Evolutionary conservation across 208 protist genomes (phyloP), one percentile per base, ranked within the genome.

Genomic region (Trypanosoma rangeli): DNA sequence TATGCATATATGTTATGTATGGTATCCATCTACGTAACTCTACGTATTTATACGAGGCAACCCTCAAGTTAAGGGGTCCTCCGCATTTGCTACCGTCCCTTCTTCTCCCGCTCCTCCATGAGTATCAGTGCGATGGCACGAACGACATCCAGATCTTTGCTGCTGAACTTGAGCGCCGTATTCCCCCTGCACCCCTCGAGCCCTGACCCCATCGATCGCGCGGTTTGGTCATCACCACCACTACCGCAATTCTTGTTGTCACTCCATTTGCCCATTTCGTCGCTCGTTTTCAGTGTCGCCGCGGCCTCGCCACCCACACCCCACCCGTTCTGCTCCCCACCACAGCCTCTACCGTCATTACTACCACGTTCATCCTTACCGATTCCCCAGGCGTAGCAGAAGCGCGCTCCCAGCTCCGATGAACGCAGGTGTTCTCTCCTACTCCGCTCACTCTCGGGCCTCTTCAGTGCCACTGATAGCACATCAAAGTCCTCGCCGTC

Each of bases 31-130:
- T 37, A 63, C 44, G 42, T 46, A 46, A n/a, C n/a, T 63, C 26
- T 53, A 65, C 52, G 31, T 50, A 65, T 65, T 33, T 66, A 35
- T 57, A 58, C 39, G 22, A 8, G 16, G 5, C 29, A 10, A 1
- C 20, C 37, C 31, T 12, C 29, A 52, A 22, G 2, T 22, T 28
- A 20, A 5, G 28, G 5, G 28, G 5, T 26, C 29, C 24, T 29
- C 35, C 42, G 24, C 28, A 26, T 53, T 53, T 10, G 20, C 28
- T 55, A 9, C 18, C 39, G n/a, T 37, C 42, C 49, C 42, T 73
- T 59, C 31, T 52, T 66, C 33, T 67, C 68, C 18, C 67, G 37
- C 52, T 66, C 58, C 29, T 74, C 61, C 35, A 72, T n/a, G 4
- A 64, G 55, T 26, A 28, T 12, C 33, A 72, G 18, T n/a, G 67